phyloP scores from a whole-genome alignment of 148 eudicot genomes.

The Rhododendron kiyosumense region DNA sequence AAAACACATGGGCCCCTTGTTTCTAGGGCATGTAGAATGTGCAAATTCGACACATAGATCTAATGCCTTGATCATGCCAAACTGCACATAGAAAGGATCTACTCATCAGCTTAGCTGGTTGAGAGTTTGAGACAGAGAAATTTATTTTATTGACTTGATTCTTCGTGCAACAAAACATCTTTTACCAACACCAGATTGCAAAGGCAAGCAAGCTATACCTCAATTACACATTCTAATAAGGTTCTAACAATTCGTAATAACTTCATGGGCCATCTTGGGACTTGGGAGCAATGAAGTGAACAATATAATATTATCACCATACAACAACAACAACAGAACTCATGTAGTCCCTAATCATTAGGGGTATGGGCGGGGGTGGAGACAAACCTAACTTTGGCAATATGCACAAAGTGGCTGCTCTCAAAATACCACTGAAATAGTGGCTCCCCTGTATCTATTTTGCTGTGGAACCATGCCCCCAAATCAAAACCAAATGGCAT shows the following conservation, averaged over 20 bases:
- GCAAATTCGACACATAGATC: background rate
- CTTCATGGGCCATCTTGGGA: background rate
- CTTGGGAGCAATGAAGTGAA: background rate
- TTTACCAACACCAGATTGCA: background rate
- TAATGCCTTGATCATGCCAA: background rate
- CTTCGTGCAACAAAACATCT: background rate
- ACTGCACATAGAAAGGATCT: background rate
- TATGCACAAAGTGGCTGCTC: no score
- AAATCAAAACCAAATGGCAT: no score
- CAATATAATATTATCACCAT: background rate
- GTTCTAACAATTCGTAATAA: background rate
- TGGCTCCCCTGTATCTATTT: no score
- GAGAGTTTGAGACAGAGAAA: background rate
- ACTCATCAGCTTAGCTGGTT: background rate
- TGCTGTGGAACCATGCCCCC: no score
- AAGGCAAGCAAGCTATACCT: background rate
- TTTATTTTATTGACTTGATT: background rate
- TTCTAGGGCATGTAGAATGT: background rate
- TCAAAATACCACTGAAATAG: no score
- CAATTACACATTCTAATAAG: background rate
- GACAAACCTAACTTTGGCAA: no score
- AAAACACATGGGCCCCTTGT: background rate
- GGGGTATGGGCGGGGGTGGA: no score
- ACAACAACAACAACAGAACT: no score
- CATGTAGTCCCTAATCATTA: no score